These are phyloP conservation scores for Ophiostoma quercus DNA, from an alignment of 2,329 filamentous ascomycete species.

Conservation along the genomic window DNA sequence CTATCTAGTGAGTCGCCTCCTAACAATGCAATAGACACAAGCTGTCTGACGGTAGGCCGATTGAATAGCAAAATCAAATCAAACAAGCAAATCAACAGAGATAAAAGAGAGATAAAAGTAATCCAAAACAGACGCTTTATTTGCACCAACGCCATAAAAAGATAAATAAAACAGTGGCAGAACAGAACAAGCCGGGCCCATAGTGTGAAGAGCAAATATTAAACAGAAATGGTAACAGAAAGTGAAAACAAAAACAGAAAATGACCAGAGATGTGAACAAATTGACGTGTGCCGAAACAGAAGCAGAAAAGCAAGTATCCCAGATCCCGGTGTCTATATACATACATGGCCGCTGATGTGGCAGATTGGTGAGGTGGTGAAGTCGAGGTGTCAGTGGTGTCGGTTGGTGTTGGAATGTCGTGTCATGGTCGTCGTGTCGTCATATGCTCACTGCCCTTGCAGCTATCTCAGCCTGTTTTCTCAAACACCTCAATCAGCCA, in stretches of 20 bases:
- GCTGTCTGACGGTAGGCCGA: too few species aligned
- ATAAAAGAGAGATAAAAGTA: not conserved
- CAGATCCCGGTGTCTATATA: constrained; percentile 21
- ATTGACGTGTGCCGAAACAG: constrained; percentile 16
- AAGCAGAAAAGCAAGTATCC: constrained; percentile 11
- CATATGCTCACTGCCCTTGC: constrained; percentile 15
- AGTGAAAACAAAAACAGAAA: not conserved
- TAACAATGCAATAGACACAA: too few species aligned
- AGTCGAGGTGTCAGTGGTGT: not conserved
- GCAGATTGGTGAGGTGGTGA: constrained; percentile 8
- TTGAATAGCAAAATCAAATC: too few species aligned
- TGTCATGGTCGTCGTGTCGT: constrained; percentile 22
- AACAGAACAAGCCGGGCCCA: constrained; percentile 1
- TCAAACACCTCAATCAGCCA: constrained; percentile 37
- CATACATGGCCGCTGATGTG: constrained; percentile 15
- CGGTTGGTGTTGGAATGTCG: constrained; percentile 12
- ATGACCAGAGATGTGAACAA: not conserved
- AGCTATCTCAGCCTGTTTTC: not conserved
- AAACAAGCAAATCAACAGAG: not conserved
- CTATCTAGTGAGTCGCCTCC: not conserved
- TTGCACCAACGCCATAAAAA: constrained; percentile 20
- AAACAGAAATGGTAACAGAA: not conserved
- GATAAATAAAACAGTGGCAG: constrained; percentile 14
- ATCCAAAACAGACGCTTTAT: constrained; percentile 15
- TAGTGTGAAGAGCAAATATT: not conserved